A percentile compares a stretch with the other conserved stretches of the same genome.
Evolutionary conservation across 1,139 yeast genomes (phyloP).

Genomic region (Geotrichum carabidarum): DNA sequence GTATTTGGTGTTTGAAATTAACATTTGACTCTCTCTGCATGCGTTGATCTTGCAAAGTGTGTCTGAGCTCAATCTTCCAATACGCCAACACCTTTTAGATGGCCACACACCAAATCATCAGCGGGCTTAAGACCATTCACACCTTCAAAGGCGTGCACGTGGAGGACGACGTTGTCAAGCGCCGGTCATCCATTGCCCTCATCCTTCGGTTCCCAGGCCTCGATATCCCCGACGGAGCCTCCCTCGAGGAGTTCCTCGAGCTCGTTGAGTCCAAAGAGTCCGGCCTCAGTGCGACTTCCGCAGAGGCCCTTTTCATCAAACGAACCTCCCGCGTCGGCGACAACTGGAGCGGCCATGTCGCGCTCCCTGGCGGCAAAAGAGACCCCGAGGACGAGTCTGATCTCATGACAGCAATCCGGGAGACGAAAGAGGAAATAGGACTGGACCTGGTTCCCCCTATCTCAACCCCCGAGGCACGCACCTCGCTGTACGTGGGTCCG

Average conservation of each 20-base stretch:
- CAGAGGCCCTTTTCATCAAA: conserved; percentile 39
- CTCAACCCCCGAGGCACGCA: background rate
- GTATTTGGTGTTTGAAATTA: too few species aligned
- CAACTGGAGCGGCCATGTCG: conserved; percentile 44
- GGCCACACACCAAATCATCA: conserved; percentile 17
- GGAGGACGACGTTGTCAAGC: conserved; percentile 20
- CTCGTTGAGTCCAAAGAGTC: background rate
- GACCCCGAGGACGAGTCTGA: conserved; percentile 38
- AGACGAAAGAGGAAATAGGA: conserved; percentile 41
- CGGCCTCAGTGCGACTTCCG: background rate
- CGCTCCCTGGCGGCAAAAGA: conserved; percentile 41
- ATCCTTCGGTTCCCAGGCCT: conserved; percentile 25
- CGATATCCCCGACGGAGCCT: conserved; percentile 16
- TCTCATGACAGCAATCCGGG: conserved; percentile 37
- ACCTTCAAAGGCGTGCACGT: conserved; percentile 22
- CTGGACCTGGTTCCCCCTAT: conserved; percentile 30
- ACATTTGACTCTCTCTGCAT: background rate
- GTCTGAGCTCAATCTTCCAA: background rate
- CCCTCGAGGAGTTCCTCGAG: conserved; percentile 2
- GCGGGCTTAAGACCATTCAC: conserved; percentile 21
- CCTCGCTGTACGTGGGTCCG: conserved; percentile 32
- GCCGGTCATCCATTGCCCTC: conserved; percentile 29
- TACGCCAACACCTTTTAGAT: background rate
- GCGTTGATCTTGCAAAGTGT: background rate
- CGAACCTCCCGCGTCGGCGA: conserved; percentile 37